Evolutionary conservation across 129 eudicot species (phyloP), one percentile per base, ranked within the genome.

Genomic region (Mikania micrantha): DNA sequence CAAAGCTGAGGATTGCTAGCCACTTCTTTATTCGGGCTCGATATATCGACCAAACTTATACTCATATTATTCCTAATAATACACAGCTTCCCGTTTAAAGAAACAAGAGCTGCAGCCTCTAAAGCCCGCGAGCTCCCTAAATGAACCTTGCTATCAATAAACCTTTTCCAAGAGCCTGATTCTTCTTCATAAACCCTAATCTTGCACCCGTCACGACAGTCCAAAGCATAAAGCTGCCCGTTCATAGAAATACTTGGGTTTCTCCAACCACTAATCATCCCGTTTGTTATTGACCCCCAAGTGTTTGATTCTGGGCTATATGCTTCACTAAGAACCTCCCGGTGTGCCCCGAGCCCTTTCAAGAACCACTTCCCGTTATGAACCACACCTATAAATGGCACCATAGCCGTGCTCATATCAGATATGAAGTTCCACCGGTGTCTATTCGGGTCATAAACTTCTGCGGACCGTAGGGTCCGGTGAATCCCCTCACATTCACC

Each of bases 401-500:
- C 97, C 99, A 94, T 94, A 16, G 90, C 94, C 3, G 90, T 89
- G 81, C 94, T 90, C 99, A 94, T 94, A 35, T 94, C 99, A 8
- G 97, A 79, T 62, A 94, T 85, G 19, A 84, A 87, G 70, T 78
- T 90, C 99, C 99, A 94, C 31, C 92, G 68, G 71, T 85, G 85
- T 74, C 77, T 88, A 27, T 90, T 94, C 13, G 97, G 99, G 66
- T 94, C 99, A 58, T 90, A 94, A 66, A 90, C 93, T 66, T 94
- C 99, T 48, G 90, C 99, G 0, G 99, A 85, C 27, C 99, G 85
- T 13, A 94, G 87, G n/a, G 99, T 82, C 65, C 99, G 80, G 41
- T 87, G 95, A 41, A 90, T 90, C 62, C 99, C 99, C 59, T 94
- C 99, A 66, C 97, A 94, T 70, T 94, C 99, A 24, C 99, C 99